A percentile compares a stretch with the other conserved stretches of the same genome.
Conservation (phyloP, 495 filamentous ascomycete species). For the Penicillium herquei region DNA sequence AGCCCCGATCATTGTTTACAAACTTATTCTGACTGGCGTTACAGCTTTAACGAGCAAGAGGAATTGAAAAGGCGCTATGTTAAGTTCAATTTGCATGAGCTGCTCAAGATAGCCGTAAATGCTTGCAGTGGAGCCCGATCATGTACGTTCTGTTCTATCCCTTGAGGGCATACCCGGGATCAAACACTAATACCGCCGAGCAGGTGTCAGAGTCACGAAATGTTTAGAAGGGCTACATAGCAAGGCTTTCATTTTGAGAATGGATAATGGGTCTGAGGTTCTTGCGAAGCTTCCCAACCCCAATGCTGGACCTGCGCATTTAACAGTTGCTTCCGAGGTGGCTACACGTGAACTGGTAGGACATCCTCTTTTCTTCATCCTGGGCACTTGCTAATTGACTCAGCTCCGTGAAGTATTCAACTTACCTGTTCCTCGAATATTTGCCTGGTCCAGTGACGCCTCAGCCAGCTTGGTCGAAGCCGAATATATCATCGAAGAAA, state of each 20-base stretch:
- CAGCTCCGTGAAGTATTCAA: constrained; percentile 37
- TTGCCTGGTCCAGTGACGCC: constrained; percentile 33
- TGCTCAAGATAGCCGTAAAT: constrained; percentile 32
- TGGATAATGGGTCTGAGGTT: constrained; percentile 39
- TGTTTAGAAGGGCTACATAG: constrained; percentile 9
- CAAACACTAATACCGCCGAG: not conserved
- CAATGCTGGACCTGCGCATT: constrained; percentile 29
- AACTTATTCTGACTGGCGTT: constrained; percentile 10
- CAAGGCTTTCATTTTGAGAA: constrained; percentile 36
- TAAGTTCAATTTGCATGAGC: constrained; percentile 35
- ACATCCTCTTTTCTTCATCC: constrained; percentile 3
- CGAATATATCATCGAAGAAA: constrained; percentile 43
- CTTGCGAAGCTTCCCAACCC: constrained; percentile 37
- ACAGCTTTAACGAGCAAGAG: constrained; percentile 33
- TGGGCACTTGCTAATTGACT: constrained; percentile 4
- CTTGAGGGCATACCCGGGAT: not conserved
- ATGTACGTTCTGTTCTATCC: constrained; percentile 22
- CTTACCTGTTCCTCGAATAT: constrained; percentile 31
- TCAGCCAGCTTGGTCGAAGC: constrained; percentile 28
- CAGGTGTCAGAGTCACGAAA: constrained; percentile 1
- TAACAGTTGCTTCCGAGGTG: constrained; percentile 30
- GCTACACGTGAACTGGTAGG: constrained; percentile 38
- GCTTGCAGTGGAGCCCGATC: constrained; percentile 27
- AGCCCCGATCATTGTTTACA: constrained; percentile 1
- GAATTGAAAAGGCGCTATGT: constrained; percentile 35